phyloP scores from a whole-genome alignment of 2,329 filamentous ascomycete species.

The Stemphylium vesicarium region DNA sequence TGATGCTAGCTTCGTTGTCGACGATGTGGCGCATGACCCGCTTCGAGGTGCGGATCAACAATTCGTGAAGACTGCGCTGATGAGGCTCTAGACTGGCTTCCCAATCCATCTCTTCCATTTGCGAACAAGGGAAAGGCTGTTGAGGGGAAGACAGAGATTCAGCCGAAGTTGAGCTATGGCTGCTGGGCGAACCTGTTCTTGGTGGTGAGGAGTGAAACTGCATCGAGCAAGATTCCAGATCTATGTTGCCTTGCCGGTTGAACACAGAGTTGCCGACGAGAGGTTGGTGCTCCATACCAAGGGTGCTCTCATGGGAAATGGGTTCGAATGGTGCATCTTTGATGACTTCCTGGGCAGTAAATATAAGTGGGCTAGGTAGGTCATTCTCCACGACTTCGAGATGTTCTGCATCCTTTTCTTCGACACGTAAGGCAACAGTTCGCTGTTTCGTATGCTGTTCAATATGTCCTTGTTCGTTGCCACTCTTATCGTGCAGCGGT shows the following conservation, averaged over 20 bases:
- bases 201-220: conserved; percentile 35
- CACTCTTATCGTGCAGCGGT: no score
- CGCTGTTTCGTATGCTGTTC: neutral
- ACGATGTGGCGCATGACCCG: conserved; percentile 55
- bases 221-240: conserved; percentile 9
- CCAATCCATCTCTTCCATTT: conserved; percentile 48
- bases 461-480: neutral
- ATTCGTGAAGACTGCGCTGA: conserved; percentile 48
- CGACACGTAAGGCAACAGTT: no score
- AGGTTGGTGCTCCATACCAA: conserved; percentile 16
- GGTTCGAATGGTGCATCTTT: no score
- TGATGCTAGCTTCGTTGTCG: conserved; percentile 54
- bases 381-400: no score
- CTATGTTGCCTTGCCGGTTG: neutral
- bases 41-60: conserved; percentile 51
- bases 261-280: conserved; percentile 10
- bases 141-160: conserved; percentile 24
- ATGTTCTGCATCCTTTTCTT: no score
- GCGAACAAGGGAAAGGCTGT: conserved; percentile 24
- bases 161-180: conserved; percentile 38
- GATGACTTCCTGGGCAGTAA: no score
- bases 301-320: no score
- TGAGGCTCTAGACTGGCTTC: conserved; percentile 47
- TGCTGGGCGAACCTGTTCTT: conserved; percentile 25
- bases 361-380: no score